These are phyloP conservation scores for Neurospora discreta DNA, from an alignment of 495 filamentous ascomycete genomes.

Conservation along the genomic window DNA sequence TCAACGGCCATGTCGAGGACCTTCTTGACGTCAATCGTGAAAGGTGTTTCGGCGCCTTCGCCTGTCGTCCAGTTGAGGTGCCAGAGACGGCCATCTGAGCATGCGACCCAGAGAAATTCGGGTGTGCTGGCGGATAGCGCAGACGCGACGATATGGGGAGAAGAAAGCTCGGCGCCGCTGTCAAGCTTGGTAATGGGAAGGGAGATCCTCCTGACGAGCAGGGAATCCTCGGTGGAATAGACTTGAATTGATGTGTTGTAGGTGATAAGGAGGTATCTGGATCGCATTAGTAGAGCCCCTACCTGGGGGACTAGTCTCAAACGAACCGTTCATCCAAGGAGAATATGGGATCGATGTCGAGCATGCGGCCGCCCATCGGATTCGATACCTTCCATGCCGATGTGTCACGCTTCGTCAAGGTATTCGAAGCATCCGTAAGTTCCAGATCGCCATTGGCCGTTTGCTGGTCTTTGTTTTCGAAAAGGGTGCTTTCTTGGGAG, in stretches of 20 bases:
- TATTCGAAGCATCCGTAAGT: constrained; percentile 3
- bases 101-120: constrained; percentile 59
- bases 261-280: constrained; percentile 56
- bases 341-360: constrained; percentile 67
- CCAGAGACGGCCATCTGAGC: constrained; percentile 51
- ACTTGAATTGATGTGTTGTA: constrained; percentile 58
- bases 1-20: constrained; percentile 35
- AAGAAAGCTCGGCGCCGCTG: constrained; percentile 6
- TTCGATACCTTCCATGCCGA: constrained; percentile 47
- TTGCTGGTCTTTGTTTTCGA: background rate
- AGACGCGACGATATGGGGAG: constrained; percentile 40
- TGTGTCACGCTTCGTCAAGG: background rate
- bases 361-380: constrained; percentile 55
- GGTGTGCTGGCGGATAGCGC: constrained; percentile 46
- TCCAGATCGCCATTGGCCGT: constrained; percentile 5
- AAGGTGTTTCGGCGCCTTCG: constrained; percentile 28
- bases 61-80: constrained; percentile 68
- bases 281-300: constrained; percentile 21
- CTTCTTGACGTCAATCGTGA: constrained; percentile 25
- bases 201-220: constrained; percentile 55
- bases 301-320: background rate
- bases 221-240: constrained; percentile 69
- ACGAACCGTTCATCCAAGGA: constrained; percentile 70
- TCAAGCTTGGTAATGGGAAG: constrained; percentile 19
- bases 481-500: background rate